phyloP scores from a whole-genome alignment of 768 basidiomycete genomes.

The Rhizopogon vinicolor region DNA sequence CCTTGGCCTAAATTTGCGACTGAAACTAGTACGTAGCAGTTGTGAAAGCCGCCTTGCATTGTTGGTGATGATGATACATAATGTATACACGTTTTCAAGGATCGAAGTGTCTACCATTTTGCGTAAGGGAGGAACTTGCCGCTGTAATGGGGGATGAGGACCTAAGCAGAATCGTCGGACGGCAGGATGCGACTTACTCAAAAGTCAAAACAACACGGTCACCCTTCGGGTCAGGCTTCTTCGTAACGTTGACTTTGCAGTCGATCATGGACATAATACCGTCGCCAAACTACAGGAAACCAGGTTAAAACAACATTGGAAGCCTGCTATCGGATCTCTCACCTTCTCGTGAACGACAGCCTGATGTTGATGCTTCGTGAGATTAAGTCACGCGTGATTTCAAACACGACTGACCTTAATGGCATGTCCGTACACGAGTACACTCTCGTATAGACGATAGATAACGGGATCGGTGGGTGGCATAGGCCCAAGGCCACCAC shows the following conservation, averaged over 20 bases:
- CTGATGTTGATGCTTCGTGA: constrained; percentile 21
- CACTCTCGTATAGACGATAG: constrained; percentile 79
- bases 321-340: not conserved
- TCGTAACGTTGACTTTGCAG: constrained; percentile 63
- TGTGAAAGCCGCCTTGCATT: not conserved
- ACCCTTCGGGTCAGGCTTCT: constrained; percentile 72
- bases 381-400: not conserved
- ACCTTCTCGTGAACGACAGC: constrained; percentile 79
- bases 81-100: not conserved
- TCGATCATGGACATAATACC: constrained; percentile 91
- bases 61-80: constrained; percentile 1
- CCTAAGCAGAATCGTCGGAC: not conserved
- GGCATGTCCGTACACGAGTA: constrained; percentile 73
- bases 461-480: constrained; percentile 78
- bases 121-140: constrained; percentile 77
- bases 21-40: constrained; percentile 5
- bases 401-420: constrained; percentile 52
- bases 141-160: constrained; percentile 29
- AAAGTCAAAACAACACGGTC: constrained; percentile 78
- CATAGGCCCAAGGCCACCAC: constrained; percentile 58
- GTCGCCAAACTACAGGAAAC: constrained; percentile 60
- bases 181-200: constrained; percentile 47
- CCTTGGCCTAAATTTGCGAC: constrained; percentile 7
- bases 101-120: constrained; percentile 46
- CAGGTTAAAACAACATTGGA: not conserved